A percentile compares a stretch with the other conserved stretches of the same genome.
Conservation (phyloP, 2,329 filamentous ascomycete species). For the Sporothrix mexicana region DNA sequence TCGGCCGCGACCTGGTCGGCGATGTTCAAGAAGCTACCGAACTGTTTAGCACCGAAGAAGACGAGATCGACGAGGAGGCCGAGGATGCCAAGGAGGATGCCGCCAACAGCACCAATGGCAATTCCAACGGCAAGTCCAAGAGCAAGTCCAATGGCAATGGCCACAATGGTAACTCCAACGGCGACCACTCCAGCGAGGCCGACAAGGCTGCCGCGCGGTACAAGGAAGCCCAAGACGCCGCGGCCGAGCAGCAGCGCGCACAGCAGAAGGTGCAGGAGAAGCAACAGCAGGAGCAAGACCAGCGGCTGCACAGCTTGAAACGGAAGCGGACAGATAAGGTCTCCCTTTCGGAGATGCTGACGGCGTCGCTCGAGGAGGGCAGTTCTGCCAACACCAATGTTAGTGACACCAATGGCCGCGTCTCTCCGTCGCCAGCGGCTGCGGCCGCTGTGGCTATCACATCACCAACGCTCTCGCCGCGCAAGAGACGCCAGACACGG, state of each 20-base stretch:
- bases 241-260: constrained; percentile 42
- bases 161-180: not conserved
- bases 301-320: constrained; percentile 40
- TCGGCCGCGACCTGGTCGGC: constrained; percentile 59
- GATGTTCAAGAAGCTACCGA: constrained; percentile 35
- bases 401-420: not conserved
- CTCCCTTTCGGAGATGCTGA: constrained; percentile 48
- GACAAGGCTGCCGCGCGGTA: constrained; percentile 1
- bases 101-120: not conserved
- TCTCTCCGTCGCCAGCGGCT: constrained; percentile 3
- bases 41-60: constrained; percentile 37
- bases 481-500: constrained; percentile 43
- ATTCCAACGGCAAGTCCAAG: not conserved
- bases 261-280: constrained; percentile 25
- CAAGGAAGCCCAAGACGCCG: constrained; percentile 54
- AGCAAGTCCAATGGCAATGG: not conserved
- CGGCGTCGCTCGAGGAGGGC: constrained; percentile 51
- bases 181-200: not conserved
- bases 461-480: constrained; percentile 42
- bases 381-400: not conserved
- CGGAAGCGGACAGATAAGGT: constrained; percentile 47
- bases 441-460: constrained; percentile 34
- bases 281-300: constrained; percentile 36
- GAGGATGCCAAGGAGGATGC: constrained; percentile 24
- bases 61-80: constrained; percentile 38